These are phyloP conservation scores for Candida nanaspora DNA, from an alignment of 805 yeast species.

Conservation along the genomic window DNA sequence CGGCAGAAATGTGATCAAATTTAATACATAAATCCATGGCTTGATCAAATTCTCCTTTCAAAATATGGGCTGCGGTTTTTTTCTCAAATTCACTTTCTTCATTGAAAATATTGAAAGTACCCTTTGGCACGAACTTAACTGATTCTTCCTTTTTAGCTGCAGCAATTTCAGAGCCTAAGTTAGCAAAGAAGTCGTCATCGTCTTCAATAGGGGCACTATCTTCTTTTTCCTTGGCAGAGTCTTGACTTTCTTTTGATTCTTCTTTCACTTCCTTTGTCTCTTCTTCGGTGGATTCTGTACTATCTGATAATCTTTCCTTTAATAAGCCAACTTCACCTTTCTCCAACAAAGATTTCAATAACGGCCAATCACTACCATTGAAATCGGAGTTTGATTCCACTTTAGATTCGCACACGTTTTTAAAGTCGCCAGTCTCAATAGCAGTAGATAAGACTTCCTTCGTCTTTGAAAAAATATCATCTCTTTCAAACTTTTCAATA, in stretches of 20 bases:
- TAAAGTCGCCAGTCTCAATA: conserved; percentile 46
- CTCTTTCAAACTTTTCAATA: conserved; percentile 33
- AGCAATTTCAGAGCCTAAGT: conserved; percentile 16
- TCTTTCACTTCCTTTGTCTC: too few relatives aligned
- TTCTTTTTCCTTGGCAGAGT: conserved; percentile 8
- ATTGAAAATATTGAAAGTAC: conserved; percentile 37
- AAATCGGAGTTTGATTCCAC: conserved; percentile 32
- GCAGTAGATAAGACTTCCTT: conserved; percentile 46
- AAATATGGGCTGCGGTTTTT: conserved; percentile 45
- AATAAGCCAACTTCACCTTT: conserved; percentile 47
- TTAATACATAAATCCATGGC: conserved; percentile 67
- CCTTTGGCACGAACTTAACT: conserved; percentile 39
- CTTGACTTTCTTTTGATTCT: conserved; percentile 7
- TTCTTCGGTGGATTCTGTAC: too few relatives aligned
- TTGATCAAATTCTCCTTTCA: conserved; percentile 52
- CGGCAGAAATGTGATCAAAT: conserved; percentile 63
- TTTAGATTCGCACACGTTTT: conserved; percentile 48
- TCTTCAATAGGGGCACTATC: too few relatives aligned
- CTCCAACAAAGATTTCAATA: conserved; percentile 44
- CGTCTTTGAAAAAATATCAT: conserved; percentile 27
- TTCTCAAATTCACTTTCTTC: conserved; percentile 28
- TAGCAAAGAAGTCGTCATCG: conserved; percentile 35
- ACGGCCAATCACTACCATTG: conserved; percentile 48
- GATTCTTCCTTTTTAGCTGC: conserved; percentile 3
- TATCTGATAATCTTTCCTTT: conserved; percentile 21